These are phyloP conservation scores for Ascosphaera acerosa DNA, from an alignment of 2,329 filamentous ascomycete species.

Conservation along the genomic window DNA sequence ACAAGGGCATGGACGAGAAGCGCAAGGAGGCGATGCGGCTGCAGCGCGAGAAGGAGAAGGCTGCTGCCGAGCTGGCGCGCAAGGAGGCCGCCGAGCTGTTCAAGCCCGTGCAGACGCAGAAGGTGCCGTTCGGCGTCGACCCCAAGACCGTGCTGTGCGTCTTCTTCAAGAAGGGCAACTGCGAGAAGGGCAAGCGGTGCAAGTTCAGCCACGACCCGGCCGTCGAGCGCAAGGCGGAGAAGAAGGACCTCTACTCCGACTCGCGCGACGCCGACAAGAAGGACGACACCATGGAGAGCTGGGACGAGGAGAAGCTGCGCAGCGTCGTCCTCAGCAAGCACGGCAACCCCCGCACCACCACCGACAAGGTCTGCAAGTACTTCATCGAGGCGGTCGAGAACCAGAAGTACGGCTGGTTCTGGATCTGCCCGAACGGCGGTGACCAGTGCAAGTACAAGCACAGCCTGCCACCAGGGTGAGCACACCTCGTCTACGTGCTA, in stretches of 20 bases:
- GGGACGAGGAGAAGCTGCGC: slow-evolving; percentile 90
- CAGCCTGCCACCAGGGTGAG: slow-evolving; percentile 82
- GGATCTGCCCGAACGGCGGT: slow-evolving; percentile 86
- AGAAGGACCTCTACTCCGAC: slow-evolving; percentile 79
- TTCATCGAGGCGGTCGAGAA: slow-evolving; percentile 96
- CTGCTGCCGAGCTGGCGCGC: slow-evolving; percentile 62
- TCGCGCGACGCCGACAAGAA: slow-evolving; percentile 44
- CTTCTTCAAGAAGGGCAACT: slow-evolving; percentile 92
- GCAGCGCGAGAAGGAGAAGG: slow-evolving; percentile 63
- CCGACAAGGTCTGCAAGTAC: slow-evolving; percentile 97
- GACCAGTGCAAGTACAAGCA: slow-evolving; percentile 99
- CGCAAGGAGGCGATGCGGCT: slow-evolving; percentile 40
- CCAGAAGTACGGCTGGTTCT: slow-evolving; percentile 98
- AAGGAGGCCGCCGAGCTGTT: slow-evolving; percentile 59
- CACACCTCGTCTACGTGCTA: too few relatives aligned
- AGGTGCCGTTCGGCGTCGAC: slow-evolving; percentile 91
- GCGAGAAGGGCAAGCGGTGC: slow-evolving; percentile 93
- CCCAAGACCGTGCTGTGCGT: slow-evolving; percentile 93
- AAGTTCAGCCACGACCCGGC: slow-evolving; percentile 89
- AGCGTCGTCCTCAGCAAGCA: slow-evolving; percentile 88
- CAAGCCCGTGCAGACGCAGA: slow-evolving; percentile 86
- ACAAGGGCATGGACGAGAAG: slow-evolving; percentile 72
- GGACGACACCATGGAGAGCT: slow-evolving; percentile 88
- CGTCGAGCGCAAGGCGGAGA: slow-evolving; percentile 74
- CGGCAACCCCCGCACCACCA: slow-evolving; percentile 82